Conservation (phyloP, 1,284 basidiomycete genomes). For the Rhodotorula sp. region DNA sequence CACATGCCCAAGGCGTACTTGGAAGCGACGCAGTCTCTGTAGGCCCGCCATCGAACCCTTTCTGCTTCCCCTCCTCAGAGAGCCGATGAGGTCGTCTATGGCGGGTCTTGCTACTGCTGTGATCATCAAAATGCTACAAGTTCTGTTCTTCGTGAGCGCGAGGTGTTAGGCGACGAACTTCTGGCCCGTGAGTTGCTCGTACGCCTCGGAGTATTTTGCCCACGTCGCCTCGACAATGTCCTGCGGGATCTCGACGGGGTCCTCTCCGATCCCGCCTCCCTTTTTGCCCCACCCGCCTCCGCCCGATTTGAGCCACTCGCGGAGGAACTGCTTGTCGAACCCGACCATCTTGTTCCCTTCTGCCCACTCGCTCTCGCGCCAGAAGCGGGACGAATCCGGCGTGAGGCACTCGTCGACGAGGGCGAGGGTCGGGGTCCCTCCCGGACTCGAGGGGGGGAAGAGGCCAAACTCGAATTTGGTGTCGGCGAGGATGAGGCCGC, state of each 20-base stretch:
- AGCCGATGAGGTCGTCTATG: too few relatives aligned
- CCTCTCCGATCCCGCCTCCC: conserved; percentile 70
- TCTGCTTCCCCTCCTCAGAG: too few relatives aligned
- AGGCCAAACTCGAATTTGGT: conserved; percentile 89
- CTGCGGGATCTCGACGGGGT: conserved; percentile 61
- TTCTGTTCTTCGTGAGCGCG: too few relatives aligned
- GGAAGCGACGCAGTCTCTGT: conserved; percentile 18
- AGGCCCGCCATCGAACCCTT: background rate
- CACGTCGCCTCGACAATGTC: conserved; percentile 74
- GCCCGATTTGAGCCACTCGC: conserved; percentile 74
- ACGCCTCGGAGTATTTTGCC: conserved; percentile 73
- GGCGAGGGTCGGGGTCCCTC: conserved; percentile 58
- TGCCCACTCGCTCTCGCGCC: conserved; percentile 74
- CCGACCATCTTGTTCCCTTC: conserved; percentile 77
- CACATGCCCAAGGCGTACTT: conserved; percentile 34
- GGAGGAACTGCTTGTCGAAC: conserved; percentile 95
- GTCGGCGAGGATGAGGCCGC: conserved; percentile 94
- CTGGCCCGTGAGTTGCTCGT: conserved; percentile 62
- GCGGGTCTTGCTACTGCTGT: too few relatives aligned
- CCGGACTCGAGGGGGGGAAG: conserved; percentile 53
- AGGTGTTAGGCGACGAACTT: conserved; percentile 29
- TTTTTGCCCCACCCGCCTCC: conserved; percentile 65
- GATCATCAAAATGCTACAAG: too few relatives aligned
- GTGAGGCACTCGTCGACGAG: conserved; percentile 95
- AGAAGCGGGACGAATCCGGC: conserved; percentile 96